Evolutionary conservation across 2,329 filamentous ascomycete genomes (phyloP), one percentile per base, ranked within the genome.

Genomic region (Dendrostoma leiphaemia): DNA sequence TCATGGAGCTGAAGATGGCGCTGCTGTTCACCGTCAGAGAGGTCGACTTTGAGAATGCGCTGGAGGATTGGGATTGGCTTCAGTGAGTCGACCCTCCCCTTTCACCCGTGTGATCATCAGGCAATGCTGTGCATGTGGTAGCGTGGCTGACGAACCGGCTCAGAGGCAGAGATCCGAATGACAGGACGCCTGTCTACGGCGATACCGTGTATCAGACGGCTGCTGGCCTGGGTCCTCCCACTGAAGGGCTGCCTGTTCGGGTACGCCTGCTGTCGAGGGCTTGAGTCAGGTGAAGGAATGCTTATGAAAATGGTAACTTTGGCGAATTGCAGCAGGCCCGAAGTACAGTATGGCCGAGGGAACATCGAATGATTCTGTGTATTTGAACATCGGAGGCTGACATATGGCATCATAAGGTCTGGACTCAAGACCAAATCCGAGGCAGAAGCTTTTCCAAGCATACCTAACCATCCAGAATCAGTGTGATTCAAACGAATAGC

Each of bases 1-100:
- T 66, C 58, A 61, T 66, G 12, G 69, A 73, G 59, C 50, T 73
- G 21, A 67, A 66, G 53, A 56, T 70, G 12, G 49, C 63, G 17
- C 45, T 67, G 4, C 26, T 45, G n/a, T 48, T 52, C n/a, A 44
- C 41, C 12, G 21, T 45, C 0, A 32, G 54, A 15, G 54, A 57
- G 26, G 35, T 57, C 4, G 54, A 57, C 19, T 35, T 57, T 6
- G 32, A 45, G 23, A 50, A 40, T 1, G 41, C 53, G 13, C 31
- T 54, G 32, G 53, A 51, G 13, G 53, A 46, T 13, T 51, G 47
- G 53, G 53, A 54, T 24, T 13, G 2, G 28, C 12, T 46, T 6
- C 47, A 51, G 53, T 54, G 17, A 47, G 53, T 41, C 1, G 13
- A 8, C 31, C 21, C 15, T 24, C 10, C 6, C 24, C 28, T 43